Base-by-base conservation (phyloP, 495 filamentous ascomycete species). In the Lasiosphaeriaceae sp. region DNA sequence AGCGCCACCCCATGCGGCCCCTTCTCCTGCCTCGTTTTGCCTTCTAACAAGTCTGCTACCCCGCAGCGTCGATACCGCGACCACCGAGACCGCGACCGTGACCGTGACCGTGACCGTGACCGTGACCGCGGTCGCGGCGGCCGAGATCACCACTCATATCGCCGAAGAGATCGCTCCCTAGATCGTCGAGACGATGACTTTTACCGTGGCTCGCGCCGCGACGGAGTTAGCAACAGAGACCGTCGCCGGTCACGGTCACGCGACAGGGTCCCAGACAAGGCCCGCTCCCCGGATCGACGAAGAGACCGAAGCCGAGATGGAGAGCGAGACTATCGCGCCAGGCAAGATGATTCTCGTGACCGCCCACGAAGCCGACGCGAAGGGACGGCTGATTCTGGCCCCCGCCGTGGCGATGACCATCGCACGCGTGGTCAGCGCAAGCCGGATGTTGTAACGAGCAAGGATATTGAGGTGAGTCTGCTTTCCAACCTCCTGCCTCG, bases 341-440 rank as follows among this genome's bases (percentile, higher is more conserved):
- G 88, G 79, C 87, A 86, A 84, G 88, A 91, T 77, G 87, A 88
- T 61, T 90, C 88, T 70, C 83, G 86, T 72, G 88, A 91, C 62
- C 83, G 83, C 65, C 77, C 71, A 60, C 83, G 83, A 71, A 80
- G 80, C 63, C 85, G 86, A 67, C 83, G 83, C 71, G 87, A 90
- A 71, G 86, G 83, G 75, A 86, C 89, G 78, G 82, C 86, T 83
- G 88, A 92, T 73, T 85, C 85, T 64, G 80, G 80, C 68, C 68
- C 81, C 70, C 84, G 86, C 74, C 81, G 80, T 82, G 80, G 83
- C 72, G 84, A 85, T 64, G 82, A 85, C 68, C 81, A 78, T 70
- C 78, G 82, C 66, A 78, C 83, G 57, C 80, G 82, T 62, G 74
- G 69, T 56, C 55, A 64, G 53, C 75, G 59, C 46, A 76, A 75